Base-by-base conservation (phyloP, 805 yeast species). In the Candida loeiensis region DNA sequence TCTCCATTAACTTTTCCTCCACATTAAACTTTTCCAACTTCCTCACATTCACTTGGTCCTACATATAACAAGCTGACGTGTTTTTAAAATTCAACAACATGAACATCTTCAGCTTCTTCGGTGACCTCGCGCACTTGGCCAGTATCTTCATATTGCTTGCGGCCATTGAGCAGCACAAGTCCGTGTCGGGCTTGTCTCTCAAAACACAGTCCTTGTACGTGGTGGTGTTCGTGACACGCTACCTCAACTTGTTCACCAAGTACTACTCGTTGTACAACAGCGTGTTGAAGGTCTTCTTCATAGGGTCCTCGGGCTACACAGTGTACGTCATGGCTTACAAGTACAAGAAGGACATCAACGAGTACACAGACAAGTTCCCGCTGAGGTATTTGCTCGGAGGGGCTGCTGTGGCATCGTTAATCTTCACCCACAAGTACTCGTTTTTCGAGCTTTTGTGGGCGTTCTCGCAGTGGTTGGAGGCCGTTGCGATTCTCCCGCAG, bases 401-500 rank as follows among this genome's bases (percentile, higher is more conserved):
- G 1, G 70, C 89, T 1, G 63, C 69, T 5, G 57, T 85, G 2
- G 44, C 69, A 19, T 52, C 79, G 44, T 62, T 88, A 32, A 53
- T 88, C 4, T 81, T 87, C 66, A 80, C 86, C 38, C 74, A 77
- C 58, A 74, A 76, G 38, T 89, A 80, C 62, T 64, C 81, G 0
- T 29, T 79, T 9, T 45, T 73, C 9, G 95, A 86, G 54, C 54
- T 86, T 7, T 47, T 80, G 24, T 93, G 99, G 99, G 73, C 93
- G 16, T 93, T 89, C 55, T 80, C 91, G 12, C 65, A 89, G 37
- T 93, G 98, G 97, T 73, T 93, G 39, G 99, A 93, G 63, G 74
- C 91, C 32, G 85, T 86, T 24, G 95, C 96, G 8, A 89, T 93
- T 41, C 64, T 93, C 44, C 99, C 99, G 4, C 99, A 93, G 64